Evolutionary conservation across 352 stramenopile species (phyloP), one percentile per base, ranked within the genome.

Genomic region (Bremia lactucae): DNA sequence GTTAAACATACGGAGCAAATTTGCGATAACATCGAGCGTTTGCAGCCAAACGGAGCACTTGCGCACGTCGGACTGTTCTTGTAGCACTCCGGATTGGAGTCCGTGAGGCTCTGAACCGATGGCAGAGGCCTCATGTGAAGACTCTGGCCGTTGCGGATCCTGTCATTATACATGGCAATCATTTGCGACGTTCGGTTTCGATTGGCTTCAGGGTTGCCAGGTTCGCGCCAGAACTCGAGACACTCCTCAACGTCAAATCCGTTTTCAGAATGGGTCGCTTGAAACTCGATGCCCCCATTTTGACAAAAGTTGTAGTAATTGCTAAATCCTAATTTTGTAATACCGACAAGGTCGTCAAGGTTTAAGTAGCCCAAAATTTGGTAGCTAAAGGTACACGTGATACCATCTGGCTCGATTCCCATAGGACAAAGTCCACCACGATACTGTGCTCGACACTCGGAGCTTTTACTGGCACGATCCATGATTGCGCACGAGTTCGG

Each of bases 1-100:
- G n/a, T n/a, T n/a, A n/a, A 46, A 40, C 73, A 86, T 1, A 83
- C 53, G n/a, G 68, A 46, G 48, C 73, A 86, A 31, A 83, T 61
- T 55, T 83, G 71, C 2, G 68, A 66, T 23, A 59, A 68, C 26
- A 72, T 48, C 25, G 57, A 54, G 13, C 73, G 73, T n/a, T 59
- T 61, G 54, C 73, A 86, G 41, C 73, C 73, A 26, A 60, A 73
- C 28, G 56, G 18, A 6, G 68, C 52, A 1, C 55, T 43, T 1
- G 68, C 67, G 31, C 73, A 86, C 18, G 43, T 19, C 10, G 57
- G 38, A 42, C 52, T 81, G 62, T 83, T 86, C 36, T 62, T 45
- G 48, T 79, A 83, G 52, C 73, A 86, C 22, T 60, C 55, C 9
- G 73, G 70, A 42, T 86, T 86, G 8, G 22, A 25, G 7, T 44